Evolutionary conservation across 2,329 filamentous ascomycete genomes (phyloP), one percentile per base, ranked within the genome.

Genomic region (Orbilia oligospora): DNA sequence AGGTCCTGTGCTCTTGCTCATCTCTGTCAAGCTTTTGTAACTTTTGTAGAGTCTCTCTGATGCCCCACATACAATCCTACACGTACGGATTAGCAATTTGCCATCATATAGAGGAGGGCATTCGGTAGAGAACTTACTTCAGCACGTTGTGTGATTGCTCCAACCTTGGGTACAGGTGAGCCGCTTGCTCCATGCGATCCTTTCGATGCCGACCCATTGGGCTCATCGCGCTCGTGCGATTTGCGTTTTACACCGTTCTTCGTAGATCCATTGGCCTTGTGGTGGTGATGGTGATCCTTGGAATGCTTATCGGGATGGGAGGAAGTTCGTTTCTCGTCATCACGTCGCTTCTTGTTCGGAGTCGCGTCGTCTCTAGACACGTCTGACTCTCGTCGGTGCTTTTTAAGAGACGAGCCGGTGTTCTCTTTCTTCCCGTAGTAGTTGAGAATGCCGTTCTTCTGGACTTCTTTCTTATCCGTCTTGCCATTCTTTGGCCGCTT

Each of bases 391-490:
- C 75, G 27, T 41, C 75, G 71, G 51, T 78, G 75, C 24, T 78
- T 78, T 20, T 61, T 61, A 5, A 77, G 53, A 12, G 75, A 78
- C 14, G 75, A 68, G 24, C 68, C 58, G 16, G 68, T 63, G n/a
- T 64, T 44, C 24, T 78, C 75, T 30, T 70, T 69, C 56, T 78
- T 78, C 46, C 65, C 63, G 20, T 61, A 61, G 27, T 78, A 78
- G 46, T 78, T 78, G 14, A 78, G 41, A 14, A 78, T 78, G 9
- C 75, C 75, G 38, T 78, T 78, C 68, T 78, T 78, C 22, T 78
- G 75, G 8, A 72, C 55, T 12, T 78, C 75, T 46, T 78, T 78
- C 71, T 76, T 76, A 36, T 76, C 71, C n/a, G 64, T 24, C 55
- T 68, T 68, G 63, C 75, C 68, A 55, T 78, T 78, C 68, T 78